Evolutionary conservation across 1,284 basidiomycete species (phyloP).

Genomic region (Ganoderma resinaceum): DNA sequence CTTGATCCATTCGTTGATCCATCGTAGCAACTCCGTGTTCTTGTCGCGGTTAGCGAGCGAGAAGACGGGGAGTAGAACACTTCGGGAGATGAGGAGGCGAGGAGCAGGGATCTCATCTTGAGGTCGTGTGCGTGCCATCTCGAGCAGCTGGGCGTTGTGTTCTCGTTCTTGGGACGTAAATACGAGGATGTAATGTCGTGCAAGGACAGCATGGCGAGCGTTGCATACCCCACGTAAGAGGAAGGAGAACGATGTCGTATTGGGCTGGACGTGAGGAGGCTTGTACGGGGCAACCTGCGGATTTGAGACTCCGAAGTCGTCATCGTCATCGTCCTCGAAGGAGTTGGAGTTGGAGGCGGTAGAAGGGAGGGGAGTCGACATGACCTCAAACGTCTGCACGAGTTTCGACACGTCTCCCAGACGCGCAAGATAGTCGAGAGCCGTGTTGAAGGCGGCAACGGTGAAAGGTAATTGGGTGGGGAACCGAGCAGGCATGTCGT

Average conservation of each 20-base stretch:
- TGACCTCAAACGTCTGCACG: slow-evolving; percentile 76
- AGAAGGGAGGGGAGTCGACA: slow-evolving; percentile 70
- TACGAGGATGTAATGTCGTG: slow-evolving; percentile 74
- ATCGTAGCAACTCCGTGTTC: slow-evolving; percentile 61
- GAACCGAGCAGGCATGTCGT: slow-evolving; percentile 28
- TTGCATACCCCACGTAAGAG: slow-evolving; percentile 64
- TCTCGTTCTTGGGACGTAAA: slow-evolving; percentile 60
- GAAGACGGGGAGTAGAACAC: slow-evolving; percentile 61
- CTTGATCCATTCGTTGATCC: slow-evolving; percentile 55
- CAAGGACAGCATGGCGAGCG: slow-evolving; percentile 55
- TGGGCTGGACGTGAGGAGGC: slow-evolving; percentile 63
- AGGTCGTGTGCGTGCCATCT: slow-evolving; percentile 27
- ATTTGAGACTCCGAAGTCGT: slow-evolving; percentile 53
- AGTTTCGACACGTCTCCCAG: slow-evolving; percentile 66
- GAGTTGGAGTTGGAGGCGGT: slow-evolving; percentile 46
- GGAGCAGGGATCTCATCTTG: slow-evolving; percentile 51
- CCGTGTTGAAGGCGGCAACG: slow-evolving; percentile 73
- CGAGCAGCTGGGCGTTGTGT: slow-evolving; percentile 31
- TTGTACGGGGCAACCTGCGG: slow-evolving; percentile 39
- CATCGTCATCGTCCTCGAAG: slow-evolving; percentile 75
- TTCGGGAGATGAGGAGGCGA: slow-evolving; percentile 58
- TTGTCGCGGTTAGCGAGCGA: slow-evolving; percentile 64
- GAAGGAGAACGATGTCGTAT: slow-evolving; percentile 70
- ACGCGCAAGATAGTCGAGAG: slow-evolving; percentile 71
- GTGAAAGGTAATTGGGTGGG: slow-evolving; percentile 58